These are phyloP conservation scores for Rhizoctonia solani DNA, from an alignment of 1,284 basidiomycete species.

Conservation along the genomic window DNA sequence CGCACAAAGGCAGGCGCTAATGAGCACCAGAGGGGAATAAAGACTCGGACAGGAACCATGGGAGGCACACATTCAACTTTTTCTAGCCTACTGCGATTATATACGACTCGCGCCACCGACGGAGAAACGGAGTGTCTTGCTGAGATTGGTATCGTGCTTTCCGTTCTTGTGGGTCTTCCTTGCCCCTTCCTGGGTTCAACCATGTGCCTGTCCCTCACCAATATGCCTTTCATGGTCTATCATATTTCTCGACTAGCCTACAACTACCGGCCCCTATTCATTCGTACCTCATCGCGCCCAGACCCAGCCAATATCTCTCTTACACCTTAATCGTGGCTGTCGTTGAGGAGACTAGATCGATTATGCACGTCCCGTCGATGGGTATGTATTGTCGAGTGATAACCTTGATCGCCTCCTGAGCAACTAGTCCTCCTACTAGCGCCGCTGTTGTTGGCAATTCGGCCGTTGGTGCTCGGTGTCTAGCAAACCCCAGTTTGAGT, in stretches of 20 bases:
- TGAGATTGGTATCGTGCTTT: neutral
- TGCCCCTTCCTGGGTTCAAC: neutral
- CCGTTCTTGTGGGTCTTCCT: slow-evolving; percentile 5
- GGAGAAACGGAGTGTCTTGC: slow-evolving; percentile 21
- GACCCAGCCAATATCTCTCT: slow-evolving; percentile 10
- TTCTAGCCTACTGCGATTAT: neutral
- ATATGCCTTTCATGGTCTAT: slow-evolving; percentile 3
- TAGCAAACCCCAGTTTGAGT: slow-evolving; percentile 42
- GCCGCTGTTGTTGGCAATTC: slow-evolving; percentile 93
- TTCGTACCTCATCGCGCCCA: neutral
- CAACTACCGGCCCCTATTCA: slow-evolving; percentile 27
- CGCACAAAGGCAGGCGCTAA: no score
- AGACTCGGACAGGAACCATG: neutral
- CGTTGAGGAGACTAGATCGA: slow-evolving; percentile 85
- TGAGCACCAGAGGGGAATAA: no score
- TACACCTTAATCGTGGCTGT: slow-evolving; percentile 58
- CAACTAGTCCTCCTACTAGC: slow-evolving; percentile 89
- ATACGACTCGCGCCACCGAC: neutral
- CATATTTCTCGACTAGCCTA: slow-evolving; percentile 21
- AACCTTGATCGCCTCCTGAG: slow-evolving; percentile 98
- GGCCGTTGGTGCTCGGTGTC: slow-evolving; percentile 78
- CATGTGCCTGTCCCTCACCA: slow-evolving; percentile 24
- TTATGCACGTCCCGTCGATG: slow-evolving; percentile 80
- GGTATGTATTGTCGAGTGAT: slow-evolving; percentile 96
- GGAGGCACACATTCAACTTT: no score